Base-by-base conservation (phyloP, 257 asterid genomes). In the Rhazya stricta region DNA sequence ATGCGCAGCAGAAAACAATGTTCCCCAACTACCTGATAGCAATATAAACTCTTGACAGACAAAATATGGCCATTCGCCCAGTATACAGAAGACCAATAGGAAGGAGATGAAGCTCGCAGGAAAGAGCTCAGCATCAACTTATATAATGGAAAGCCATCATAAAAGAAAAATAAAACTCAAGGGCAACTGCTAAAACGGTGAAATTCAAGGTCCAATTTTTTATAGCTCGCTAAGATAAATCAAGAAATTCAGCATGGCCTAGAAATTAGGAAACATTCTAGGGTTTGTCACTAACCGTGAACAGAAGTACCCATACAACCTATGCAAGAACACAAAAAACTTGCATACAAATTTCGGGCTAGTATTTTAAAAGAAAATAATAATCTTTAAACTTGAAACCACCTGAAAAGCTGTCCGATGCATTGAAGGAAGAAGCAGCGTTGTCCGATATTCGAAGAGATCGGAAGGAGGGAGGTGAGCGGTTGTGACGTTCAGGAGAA, bases 391-490 rank as follows among this genome's bases (percentile, higher is more conserved):
- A 46, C n/a, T 2, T 70, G n/a, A 53, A 39, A 46, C 71, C 36
- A 91, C 95, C 95, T 78, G 92, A 63, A 73, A 48, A 68, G 74
- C 51, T 45, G 50, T 66, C 30, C 74, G 81, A 71, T 19, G 71
- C 15, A 69, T 75, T 76, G 53, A 83, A 77, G 29, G 86, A 46
- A 75, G 85, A 76, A 79, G 67, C 83, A 72, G 78, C 50, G 32
- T 23, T 9, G 42, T 43, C 72, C 12, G 86, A 76, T 72, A 80
- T 48, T 74, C 78, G 86, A 72, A 76, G 82, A 58, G 83, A 76
- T 42, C 36, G 75, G 15, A 77, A 18, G 76, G 67, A 32, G 53
- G 57, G 43, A 70, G 56, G 53, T 42, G 76, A 43, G 73, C 19
- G 8, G 74, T 74, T 77, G 53, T 36, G 48, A 76, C 10, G 75